These are phyloP conservation scores for Sporisorium graminicola DNA, from an alignment of 1,284 basidiomycete species.

Conservation along the genomic window DNA sequence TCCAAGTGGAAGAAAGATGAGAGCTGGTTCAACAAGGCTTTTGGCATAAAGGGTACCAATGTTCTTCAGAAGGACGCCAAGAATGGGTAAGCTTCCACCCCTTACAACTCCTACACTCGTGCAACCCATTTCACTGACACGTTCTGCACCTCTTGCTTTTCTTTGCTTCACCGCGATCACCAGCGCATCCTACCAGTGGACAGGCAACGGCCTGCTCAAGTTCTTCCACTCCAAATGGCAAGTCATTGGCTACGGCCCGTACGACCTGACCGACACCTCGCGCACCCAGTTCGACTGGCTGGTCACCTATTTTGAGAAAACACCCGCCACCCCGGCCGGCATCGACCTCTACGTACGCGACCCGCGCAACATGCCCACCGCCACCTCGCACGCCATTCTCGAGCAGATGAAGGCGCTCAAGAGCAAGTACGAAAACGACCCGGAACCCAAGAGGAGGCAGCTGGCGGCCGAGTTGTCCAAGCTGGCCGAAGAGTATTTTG, in stretches of 20 bases:
- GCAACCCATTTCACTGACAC: background rate
- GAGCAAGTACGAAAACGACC: conserved; percentile 23
- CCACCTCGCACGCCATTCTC: conserved; percentile 29
- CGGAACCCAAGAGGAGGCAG: conserved; percentile 24
- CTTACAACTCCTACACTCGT: background rate
- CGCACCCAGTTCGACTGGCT: conserved; percentile 45
- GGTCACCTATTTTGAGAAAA: conserved; percentile 55
- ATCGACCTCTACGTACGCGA: conserved; percentile 50
- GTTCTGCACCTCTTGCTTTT: background rate
- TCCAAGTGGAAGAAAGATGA: conserved; percentile 44
- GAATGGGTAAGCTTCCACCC: conserved; percentile 39
- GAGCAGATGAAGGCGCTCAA: conserved; percentile 33
- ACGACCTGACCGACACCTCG: conserved; percentile 40
- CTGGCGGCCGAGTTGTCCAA: conserved; percentile 39
- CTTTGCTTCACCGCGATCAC: background rate
- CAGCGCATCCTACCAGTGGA: conserved; percentile 53
- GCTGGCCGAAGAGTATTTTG: conserved; percentile 31
- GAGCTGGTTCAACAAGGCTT: conserved; percentile 37
- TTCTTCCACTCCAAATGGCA: conserved; percentile 55
- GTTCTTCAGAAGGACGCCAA: conserved; percentile 40
- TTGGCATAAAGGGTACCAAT: conserved; percentile 53
- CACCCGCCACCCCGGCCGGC: conserved; percentile 39
- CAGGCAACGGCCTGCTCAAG: conserved; percentile 42
- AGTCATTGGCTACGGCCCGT: conserved; percentile 49
- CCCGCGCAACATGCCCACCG: conserved; percentile 32